phyloP scores from a whole-genome alignment of 2,329 filamentous ascomycete genomes.

The Periconia sp. region DNA sequence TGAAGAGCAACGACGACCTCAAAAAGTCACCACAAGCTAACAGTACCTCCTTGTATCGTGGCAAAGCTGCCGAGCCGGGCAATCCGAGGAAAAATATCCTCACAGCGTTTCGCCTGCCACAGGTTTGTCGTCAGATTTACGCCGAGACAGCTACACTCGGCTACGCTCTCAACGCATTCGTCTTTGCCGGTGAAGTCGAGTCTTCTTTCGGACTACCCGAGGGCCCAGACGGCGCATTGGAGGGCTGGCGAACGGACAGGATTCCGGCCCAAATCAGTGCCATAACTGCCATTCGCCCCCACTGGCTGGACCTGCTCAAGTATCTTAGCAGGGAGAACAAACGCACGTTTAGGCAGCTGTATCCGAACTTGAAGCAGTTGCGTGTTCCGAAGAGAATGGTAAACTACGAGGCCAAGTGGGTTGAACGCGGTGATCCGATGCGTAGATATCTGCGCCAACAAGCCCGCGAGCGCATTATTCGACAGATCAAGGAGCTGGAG shows the following conservation, averaged over 20 bases:
- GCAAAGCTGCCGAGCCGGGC: not conserved
- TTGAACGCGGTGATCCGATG: slow-evolving; percentile 4
- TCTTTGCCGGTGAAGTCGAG: slow-evolving; percentile 5
- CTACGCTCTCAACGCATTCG: slow-evolving; percentile 16
- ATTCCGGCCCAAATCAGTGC: slow-evolving; percentile 7
- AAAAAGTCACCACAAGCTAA: not conserved
- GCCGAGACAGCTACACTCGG: slow-evolving; percentile 15
- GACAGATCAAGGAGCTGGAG: slow-evolving; percentile 8
- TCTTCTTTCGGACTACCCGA: slow-evolving; percentile 3
- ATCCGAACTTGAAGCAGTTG: slow-evolving; percentile 3
- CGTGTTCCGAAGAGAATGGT: slow-evolving; percentile 6
- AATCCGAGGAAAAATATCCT: not conserved
- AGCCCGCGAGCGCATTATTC: slow-evolving; percentile 1
- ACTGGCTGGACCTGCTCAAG: slow-evolving; percentile 7
- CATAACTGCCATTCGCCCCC: slow-evolving; percentile 8
- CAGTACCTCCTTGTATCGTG: not conserved
- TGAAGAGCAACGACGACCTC: not conserved
- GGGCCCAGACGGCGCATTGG: slow-evolving; percentile 10
- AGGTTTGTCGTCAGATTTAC: slow-evolving; percentile 19
- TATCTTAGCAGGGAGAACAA: slow-evolving; percentile 3
- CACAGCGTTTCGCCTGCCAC: slow-evolving; percentile 14
- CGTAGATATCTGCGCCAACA: not conserved
- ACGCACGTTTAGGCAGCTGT: slow-evolving; percentile 4
- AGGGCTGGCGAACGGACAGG: slow-evolving; percentile 6
- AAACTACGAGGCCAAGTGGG: slow-evolving; percentile 1